Evolutionary conservation across 441 rosid species (phyloP).

Genomic region (Viola pubescens): DNA sequence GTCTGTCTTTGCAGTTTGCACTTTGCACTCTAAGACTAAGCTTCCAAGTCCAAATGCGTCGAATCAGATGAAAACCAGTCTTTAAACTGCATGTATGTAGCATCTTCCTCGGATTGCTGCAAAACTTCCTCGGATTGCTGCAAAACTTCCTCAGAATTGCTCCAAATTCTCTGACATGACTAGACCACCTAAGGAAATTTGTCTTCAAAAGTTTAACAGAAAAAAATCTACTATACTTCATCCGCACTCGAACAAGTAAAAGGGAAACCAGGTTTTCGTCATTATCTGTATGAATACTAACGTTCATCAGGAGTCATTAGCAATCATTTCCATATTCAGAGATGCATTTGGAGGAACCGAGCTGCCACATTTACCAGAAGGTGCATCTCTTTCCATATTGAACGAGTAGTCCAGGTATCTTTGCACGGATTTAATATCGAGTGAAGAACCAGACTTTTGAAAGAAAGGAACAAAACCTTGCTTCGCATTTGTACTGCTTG

Average conservation of each 20-base stretch:
- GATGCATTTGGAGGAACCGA: constrained; percentile 1
- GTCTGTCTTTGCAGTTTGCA: too few relatives aligned
- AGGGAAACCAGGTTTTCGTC: neutral
- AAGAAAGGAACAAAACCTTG: constrained; percentile 7
- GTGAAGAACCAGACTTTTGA: constrained; percentile 6
- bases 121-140: too few relatives aligned
- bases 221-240: neutral
- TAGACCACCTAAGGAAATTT: too few relatives aligned
- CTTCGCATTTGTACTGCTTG: constrained; percentile 2
- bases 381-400: constrained; percentile 3
- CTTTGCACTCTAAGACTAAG: too few relatives aligned
- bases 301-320: neutral
- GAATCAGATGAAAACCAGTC: too few relatives aligned
- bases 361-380: neutral
- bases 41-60: too few relatives aligned
- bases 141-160: too few relatives aligned
- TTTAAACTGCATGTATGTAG: too few relatives aligned
- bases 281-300: neutral
- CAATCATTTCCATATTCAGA: neutral
- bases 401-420: constrained; percentile 16
- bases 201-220: too few relatives aligned
- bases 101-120: too few relatives aligned
- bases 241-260: neutral
- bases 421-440: constrained; percentile 6
- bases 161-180: too few relatives aligned